These are phyloP conservation scores for Sesbania bispinosa DNA, from an alignment of 306 rosid species.

Conservation along the genomic window DNA sequence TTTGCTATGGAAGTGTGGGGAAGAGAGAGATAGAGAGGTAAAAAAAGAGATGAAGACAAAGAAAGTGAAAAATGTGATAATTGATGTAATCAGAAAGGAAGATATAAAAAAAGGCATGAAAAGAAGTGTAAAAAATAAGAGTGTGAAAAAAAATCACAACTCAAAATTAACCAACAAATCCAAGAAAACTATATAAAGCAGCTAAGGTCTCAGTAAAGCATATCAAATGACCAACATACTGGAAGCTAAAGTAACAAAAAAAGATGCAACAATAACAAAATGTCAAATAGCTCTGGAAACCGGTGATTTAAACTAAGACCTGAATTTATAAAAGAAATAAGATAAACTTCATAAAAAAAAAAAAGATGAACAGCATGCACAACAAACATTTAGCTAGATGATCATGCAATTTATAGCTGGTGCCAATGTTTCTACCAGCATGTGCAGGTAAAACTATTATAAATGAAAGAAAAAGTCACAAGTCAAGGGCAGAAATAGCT, in stretches of 20 bases:
- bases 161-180: background rate
- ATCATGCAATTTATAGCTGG: background rate
- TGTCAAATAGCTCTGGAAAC: too few relatives aligned
- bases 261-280: too few relatives aligned
- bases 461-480: background rate
- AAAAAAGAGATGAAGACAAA: too few relatives aligned
- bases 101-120: too few relatives aligned
- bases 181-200: background rate
- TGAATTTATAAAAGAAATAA: background rate
- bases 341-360: background rate
- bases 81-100: too few relatives aligned
- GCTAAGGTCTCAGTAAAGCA: background rate
- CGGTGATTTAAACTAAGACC: slow-evolving; percentile 3
- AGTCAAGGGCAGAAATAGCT: background rate
- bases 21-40: too few relatives aligned
- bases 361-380: background rate
- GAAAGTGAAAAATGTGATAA: too few relatives aligned
- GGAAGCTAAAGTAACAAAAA: too few relatives aligned
- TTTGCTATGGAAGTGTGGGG: too few relatives aligned
- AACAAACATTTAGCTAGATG: background rate
- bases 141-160: too few relatives aligned
- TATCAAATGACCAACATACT: background rate
- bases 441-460: background rate
- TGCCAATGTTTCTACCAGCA: background rate
- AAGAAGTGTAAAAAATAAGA: too few relatives aligned